Evolutionary conservation across 768 basidiomycete species (phyloP).

Genomic region (Tulasnella sp.): DNA sequence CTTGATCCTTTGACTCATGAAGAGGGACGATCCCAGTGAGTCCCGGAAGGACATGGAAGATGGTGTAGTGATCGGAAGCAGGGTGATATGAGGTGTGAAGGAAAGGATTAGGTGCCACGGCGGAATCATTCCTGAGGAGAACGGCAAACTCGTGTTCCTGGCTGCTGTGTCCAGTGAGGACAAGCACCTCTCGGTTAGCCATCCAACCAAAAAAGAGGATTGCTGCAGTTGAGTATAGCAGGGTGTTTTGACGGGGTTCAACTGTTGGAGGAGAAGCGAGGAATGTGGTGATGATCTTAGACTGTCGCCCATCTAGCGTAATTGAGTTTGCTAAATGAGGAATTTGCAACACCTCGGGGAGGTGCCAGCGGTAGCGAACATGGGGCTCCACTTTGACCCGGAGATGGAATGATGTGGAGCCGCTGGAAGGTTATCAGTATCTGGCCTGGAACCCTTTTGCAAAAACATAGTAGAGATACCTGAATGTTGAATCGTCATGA

Average conservation of each 20-base stretch:
- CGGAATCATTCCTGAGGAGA: constrained; percentile 33
- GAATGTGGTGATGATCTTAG: constrained; percentile 52
- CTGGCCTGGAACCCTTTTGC: neutral
- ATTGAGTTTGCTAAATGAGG: constrained; percentile 49
- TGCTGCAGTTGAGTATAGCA: constrained; percentile 65
- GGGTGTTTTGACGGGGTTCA: neutral
- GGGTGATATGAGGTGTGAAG: neutral
- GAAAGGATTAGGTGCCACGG: neutral
- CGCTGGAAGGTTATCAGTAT: neutral
- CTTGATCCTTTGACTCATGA: constrained; percentile 57
- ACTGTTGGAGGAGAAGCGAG: neutral
- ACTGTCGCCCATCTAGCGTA: constrained; percentile 59
- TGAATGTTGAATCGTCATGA: constrained; percentile 50
- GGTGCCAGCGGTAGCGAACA: constrained; percentile 32
- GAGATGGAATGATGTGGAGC: constrained; percentile 42
- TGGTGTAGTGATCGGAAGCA: constrained; percentile 32
- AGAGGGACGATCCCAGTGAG: constrained; percentile 51
- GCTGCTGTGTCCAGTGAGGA: constrained; percentile 48
- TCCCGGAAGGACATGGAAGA: constrained; percentile 51
- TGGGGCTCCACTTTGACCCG: constrained; percentile 41
- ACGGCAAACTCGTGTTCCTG: constrained; percentile 52
- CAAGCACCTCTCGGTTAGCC: constrained; percentile 43
- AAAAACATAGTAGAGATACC: constrained; percentile 14
- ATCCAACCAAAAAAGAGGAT: constrained; percentile 60
- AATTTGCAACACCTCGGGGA: constrained; percentile 37